A percentile compares a stretch with the other conserved stretches of the same genome.
These are phyloP conservation scores for Evernia prunastri DNA, from an alignment of 495 filamentous ascomycete species.

Conservation along the genomic window DNA sequence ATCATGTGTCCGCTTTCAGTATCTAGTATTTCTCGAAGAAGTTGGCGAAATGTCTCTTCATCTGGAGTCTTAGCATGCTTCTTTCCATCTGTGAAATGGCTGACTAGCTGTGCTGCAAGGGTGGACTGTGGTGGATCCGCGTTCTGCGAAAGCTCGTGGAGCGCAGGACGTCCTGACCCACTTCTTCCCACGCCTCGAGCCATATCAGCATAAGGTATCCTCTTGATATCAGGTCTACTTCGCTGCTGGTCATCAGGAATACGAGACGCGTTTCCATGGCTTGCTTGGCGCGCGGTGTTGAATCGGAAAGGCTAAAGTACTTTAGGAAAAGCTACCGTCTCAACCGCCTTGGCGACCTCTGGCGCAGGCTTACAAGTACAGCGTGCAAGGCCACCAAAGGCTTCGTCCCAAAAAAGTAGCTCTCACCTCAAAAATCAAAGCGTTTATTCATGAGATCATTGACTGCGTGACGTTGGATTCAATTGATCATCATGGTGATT, in stretches of 20 bases:
- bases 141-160: conserved; percentile 18
- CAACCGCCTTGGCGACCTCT: too few species aligned
- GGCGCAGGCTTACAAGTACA: background rate
- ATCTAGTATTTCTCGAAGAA: conserved; percentile 58
- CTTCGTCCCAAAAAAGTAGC: too few species aligned
- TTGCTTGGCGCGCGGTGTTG: background rate
- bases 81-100: conserved; percentile 39
- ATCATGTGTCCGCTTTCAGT: conserved; percentile 34
- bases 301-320: background rate
- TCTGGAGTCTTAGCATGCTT: conserved; percentile 37
- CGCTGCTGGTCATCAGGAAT: conserved; percentile 4
- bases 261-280: conserved; percentile 13
- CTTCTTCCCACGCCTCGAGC: conserved; percentile 21
- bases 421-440: background rate
- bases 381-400: too few species aligned
- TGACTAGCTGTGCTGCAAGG: conserved; percentile 59
- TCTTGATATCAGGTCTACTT: background rate
- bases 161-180: conserved; percentile 13
- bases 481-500: conserved; percentile 10
- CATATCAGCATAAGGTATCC: conserved; percentile 13
- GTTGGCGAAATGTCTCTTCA: conserved; percentile 53
- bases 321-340: too few species aligned
- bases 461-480: conserved; percentile 53
- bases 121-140: conserved; percentile 56
- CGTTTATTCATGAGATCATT: background rate